phyloP scores from a whole-genome alignment of 2,329 filamentous ascomycete genomes.

The Hypomyces perniciosus region DNA sequence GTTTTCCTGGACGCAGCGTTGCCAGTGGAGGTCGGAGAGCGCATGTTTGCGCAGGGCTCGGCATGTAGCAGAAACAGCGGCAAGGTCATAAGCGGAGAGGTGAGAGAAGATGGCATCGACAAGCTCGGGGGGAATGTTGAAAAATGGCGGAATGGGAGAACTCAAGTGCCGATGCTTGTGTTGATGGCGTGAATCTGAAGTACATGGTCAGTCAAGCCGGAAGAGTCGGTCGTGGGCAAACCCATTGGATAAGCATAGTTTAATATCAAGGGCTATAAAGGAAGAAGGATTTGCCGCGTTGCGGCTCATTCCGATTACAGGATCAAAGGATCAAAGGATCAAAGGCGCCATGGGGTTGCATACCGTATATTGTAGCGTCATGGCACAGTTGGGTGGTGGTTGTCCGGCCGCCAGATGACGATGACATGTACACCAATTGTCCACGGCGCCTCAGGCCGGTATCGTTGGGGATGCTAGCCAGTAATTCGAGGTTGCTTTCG shows the following conservation, averaged over 20 bases:
- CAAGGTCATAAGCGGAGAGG: constrained; percentile 60
- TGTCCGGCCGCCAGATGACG: background rate
- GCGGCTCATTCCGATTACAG: no score
- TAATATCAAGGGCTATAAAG: no score
- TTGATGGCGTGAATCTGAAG: no score
- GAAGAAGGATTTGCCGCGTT: no score
- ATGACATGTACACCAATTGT: constrained; percentile 3
- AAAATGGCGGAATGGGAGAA: constrained; percentile 28
- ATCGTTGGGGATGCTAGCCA: constrained; percentile 24
- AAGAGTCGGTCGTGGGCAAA: no score
- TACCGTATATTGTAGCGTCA: constrained; percentile 8
- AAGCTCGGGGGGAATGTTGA: constrained; percentile 66
- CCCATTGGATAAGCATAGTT: no score
- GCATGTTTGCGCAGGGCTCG: constrained; percentile 53
- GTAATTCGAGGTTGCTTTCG: constrained; percentile 27
- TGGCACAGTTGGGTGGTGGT: background rate
- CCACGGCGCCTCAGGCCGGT: constrained; percentile 1
- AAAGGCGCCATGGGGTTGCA: constrained; percentile 5
- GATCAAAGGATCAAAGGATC: background rate
- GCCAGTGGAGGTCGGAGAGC: constrained; percentile 66
- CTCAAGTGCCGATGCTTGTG: background rate
- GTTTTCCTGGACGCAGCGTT: constrained; percentile 60
- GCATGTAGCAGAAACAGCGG: constrained; percentile 54
- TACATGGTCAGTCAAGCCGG: no score
- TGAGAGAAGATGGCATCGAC: constrained; percentile 64